Evolutionary conservation across 1,284 basidiomycete genomes (phyloP), one percentile per base, ranked within the genome.

Genomic region (Rhodotorula sp.): DNA sequence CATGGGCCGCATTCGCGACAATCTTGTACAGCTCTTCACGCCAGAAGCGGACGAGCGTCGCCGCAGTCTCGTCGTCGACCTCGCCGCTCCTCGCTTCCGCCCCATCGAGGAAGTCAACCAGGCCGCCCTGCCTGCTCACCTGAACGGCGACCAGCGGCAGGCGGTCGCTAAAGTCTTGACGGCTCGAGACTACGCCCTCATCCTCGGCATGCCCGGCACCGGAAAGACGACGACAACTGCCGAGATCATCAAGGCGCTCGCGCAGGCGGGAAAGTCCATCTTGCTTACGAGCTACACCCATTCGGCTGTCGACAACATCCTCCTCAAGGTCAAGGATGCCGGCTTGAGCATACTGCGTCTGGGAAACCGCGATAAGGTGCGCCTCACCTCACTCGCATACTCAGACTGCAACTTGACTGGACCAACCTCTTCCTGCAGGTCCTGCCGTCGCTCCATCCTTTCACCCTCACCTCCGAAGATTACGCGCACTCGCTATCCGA

Each of bases 171-270:
- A 87, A 71, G 91, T 90, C 4, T 80, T 98, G 24, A 82, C 84
- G 4, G 91, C 95, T 0, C 82, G 87, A 69, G 94, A 99, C 80
- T 99, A 97, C 78, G 88, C 94, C 1, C 82, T 98, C 56, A 86
- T 99, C 44, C 84, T 98, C 9, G 96, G 95, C 31, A 98, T 99
- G 96, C 95, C 95, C 2, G 95, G 95, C 0, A 98, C 96, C 4
- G 95, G 95, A 15, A 99, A 99, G 82, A 97, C 95, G 47, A 96
- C 94, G 0, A 91, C 95, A 7, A 90, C 98, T 64, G 91, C 91
- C 0, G 88, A 92, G 52, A 85, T 97, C 53, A 94, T 99, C 78
- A 86, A 86, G 75, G 84, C 86, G 31, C 82, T 99, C 9, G 91
- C 92, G 2, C 83, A 82, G 52, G 83, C 87, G 79, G 92, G 92